Evolutionary conservation across 495 filamentous ascomycete species (phyloP).

Genomic region (Pseudevernia furfuracea): DNA sequence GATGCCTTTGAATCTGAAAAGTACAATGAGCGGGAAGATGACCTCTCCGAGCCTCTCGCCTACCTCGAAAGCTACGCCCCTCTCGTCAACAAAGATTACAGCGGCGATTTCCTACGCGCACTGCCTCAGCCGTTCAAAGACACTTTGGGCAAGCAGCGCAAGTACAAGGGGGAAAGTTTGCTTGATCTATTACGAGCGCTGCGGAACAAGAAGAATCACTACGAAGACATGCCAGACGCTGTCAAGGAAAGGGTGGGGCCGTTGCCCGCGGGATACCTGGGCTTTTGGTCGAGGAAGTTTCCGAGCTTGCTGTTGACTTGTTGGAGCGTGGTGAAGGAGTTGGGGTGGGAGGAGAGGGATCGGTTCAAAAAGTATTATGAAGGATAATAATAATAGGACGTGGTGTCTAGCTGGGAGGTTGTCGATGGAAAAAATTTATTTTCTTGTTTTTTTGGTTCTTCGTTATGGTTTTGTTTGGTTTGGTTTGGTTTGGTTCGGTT

Average conservation of each 20-base stretch:
- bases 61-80: constrained; percentile 52
- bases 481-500: no score
- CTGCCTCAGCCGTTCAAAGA: constrained; percentile 78
- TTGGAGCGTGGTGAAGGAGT: constrained; percentile 61
- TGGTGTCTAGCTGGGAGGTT: background rate
- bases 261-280: constrained; percentile 75
- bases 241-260: constrained; percentile 74
- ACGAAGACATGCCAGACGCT: constrained; percentile 76
- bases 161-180: constrained; percentile 77
- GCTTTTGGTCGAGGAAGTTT: constrained; percentile 77
- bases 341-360: constrained; percentile 56
- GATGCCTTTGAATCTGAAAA: constrained; percentile 78
- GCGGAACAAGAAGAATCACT: constrained; percentile 93
- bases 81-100: constrained; percentile 47
- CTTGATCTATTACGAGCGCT: constrained; percentile 83
- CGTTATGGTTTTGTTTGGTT: background rate
- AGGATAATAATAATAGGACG: background rate
- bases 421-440: no score
- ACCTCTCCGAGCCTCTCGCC: constrained; percentile 58
- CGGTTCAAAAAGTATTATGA: constrained; percentile 69
- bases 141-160: constrained; percentile 84
- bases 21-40: constrained; percentile 60
- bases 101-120: constrained; percentile 64
- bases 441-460: no score
- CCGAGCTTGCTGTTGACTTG: constrained; percentile 75